phyloP scores from a whole-genome alignment of 2,329 filamentous ascomycete species.

The Penicillium sp. region DNA sequence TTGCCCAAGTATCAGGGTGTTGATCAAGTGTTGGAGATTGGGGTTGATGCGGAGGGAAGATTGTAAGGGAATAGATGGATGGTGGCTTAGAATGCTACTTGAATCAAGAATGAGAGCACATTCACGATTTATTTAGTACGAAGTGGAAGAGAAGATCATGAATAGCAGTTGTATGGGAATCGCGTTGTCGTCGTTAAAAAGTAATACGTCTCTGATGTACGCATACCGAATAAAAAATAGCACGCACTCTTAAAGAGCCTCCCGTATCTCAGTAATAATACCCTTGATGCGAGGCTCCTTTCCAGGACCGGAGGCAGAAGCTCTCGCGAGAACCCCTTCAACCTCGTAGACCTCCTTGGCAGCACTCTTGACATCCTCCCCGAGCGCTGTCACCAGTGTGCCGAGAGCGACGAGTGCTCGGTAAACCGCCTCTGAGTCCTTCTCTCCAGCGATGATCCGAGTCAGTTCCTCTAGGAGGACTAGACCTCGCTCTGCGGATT shows the following conservation, averaged over 20 bases:
- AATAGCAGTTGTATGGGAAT: constrained; percentile 3
- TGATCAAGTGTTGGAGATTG: constrained; percentile 84
- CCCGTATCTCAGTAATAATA: constrained; percentile 59
- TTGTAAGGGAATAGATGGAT: constrained; percentile 22
- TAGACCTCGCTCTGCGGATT: constrained; percentile 50
- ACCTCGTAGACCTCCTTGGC: constrained; percentile 58
- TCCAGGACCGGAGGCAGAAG: constrained; percentile 50
- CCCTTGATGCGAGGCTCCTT: constrained; percentile 61
- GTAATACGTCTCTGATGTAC: constrained; percentile 11
- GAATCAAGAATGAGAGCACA: neutral
- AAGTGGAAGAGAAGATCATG: neutral
- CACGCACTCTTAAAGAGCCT: constrained; percentile 22
- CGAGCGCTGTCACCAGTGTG: constrained; percentile 63
- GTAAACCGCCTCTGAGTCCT: constrained; percentile 79
- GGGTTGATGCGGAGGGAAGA: constrained; percentile 37
- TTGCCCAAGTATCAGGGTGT: constrained; percentile 78
- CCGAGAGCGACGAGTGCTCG: constrained; percentile 78
- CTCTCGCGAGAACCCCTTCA: constrained; percentile 46
- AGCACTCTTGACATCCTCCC: constrained; percentile 58
- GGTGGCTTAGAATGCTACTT: neutral
- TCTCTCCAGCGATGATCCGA: constrained; percentile 62
- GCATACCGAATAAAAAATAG: constrained; percentile 25
- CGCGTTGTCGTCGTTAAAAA: constrained; percentile 18
- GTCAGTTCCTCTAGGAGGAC: constrained; percentile 62
- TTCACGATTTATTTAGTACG: neutral